Conservation (phyloP, 2,329 filamentous ascomycete species). For the Stemphylium lycopersici region DNA sequence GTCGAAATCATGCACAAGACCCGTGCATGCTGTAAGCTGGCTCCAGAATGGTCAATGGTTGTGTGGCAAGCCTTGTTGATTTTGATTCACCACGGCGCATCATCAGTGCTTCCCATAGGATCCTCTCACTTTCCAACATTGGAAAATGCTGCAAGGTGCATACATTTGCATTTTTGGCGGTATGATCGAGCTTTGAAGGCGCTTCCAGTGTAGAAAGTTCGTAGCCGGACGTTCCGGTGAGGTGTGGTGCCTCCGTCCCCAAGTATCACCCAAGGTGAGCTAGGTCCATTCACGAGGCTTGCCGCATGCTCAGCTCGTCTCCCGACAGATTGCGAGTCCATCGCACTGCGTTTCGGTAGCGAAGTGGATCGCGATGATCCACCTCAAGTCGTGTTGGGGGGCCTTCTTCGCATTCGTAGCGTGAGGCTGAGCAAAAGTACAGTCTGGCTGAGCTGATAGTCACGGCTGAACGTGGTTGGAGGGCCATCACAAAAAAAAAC, state of each 20-base stretch:
- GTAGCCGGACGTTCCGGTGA: neutral
- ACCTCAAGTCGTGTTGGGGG: neutral
- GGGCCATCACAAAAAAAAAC: neutral
- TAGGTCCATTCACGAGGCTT: neutral
- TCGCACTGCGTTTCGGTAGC: constrained; percentile 2
- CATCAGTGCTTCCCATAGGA: neutral
- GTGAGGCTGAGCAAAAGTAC: constrained; percentile 2
- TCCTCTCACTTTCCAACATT: neutral
- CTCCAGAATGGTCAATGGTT: neutral
- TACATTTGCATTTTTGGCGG: no score
- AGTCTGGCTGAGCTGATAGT: neutral
- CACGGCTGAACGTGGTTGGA: neutral
- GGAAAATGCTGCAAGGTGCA: neutral
- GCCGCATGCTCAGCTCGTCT: constrained; percentile 5
- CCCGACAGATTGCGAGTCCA: neutral
- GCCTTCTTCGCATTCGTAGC: constrained; percentile 3
- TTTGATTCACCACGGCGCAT: neutral
- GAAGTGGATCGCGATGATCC: neutral
- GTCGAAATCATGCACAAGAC: neutral
- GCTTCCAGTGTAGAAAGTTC: neutral
- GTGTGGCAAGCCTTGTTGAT: neutral
- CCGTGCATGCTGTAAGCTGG: neutral
- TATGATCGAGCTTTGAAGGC: neutral
- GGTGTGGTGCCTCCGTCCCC: neutral
- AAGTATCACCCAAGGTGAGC: neutral